Percentiles rank a stretch among this genome's conserved stretches.
These are phyloP conservation scores for Podaxis carcinomalis DNA, from an alignment of 768 basidiomycete genomes.

Conservation along the genomic window DNA sequence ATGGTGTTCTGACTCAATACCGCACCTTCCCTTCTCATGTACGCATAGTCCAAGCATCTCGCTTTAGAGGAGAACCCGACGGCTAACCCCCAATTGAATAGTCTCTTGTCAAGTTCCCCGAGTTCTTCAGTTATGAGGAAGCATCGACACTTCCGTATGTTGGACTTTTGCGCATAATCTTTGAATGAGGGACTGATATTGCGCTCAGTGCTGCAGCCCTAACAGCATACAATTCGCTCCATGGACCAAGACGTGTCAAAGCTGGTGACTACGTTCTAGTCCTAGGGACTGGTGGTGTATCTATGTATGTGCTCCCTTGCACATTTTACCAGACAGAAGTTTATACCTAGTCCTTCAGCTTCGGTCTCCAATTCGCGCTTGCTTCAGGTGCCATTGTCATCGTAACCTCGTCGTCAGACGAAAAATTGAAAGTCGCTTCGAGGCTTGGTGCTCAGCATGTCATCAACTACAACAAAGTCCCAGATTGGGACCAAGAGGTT, in stretches of 20 bases:
- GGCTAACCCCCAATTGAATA: constrained; percentile 12
- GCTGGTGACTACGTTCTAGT: constrained; percentile 58
- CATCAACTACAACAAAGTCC: constrained; percentile 56
- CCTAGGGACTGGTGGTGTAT: constrained; percentile 55
- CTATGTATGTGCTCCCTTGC: constrained; percentile 31
- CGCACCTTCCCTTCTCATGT: constrained; percentile 30
- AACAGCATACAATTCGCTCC: constrained; percentile 60
- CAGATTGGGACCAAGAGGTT: constrained; percentile 53
- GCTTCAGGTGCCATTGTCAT: constrained; percentile 56
- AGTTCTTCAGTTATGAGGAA: constrained; percentile 37
- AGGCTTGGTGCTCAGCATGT: constrained; percentile 45
- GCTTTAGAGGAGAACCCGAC: neutral
- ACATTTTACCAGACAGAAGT: neutral
- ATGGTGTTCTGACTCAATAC: constrained; percentile 54
- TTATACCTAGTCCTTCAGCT: constrained; percentile 21
- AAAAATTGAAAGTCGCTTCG: constrained; percentile 45
- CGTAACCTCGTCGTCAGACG: constrained; percentile 55
- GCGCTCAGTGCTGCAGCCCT: constrained; percentile 47
- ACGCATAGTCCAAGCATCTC: neutral
- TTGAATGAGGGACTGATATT: neutral
- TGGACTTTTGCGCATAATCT: neutral
- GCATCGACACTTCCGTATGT: constrained; percentile 9
- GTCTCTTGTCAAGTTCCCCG: constrained; percentile 48
- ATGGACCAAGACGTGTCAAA: constrained; percentile 45
- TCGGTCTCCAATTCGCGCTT: constrained; percentile 50